phyloP scores from a whole-genome alignment of 768 basidiomycete genomes.

The Rhodotorula kratochvilovae region DNA sequence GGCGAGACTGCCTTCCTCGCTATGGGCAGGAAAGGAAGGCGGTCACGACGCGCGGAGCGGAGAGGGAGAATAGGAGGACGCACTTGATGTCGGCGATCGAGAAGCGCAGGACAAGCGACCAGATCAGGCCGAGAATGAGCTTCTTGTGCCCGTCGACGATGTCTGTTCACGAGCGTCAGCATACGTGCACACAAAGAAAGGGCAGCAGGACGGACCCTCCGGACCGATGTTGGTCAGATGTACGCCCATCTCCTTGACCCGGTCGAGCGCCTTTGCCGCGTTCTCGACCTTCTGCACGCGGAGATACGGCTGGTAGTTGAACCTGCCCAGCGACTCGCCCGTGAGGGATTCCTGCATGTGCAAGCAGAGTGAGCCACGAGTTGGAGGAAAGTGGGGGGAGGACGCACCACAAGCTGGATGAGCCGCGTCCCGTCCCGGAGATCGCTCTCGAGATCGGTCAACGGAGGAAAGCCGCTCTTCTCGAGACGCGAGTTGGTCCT shows the following conservation, averaged over 20 bases:
- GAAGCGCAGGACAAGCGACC: conserved; percentile 94
- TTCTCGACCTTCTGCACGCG: conserved; percentile 97
- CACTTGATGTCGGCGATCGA: conserved; percentile 98
- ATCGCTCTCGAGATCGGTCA: conserved; percentile 83
- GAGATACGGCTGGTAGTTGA: conserved; percentile 83
- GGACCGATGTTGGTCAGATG: conserved; percentile 97
- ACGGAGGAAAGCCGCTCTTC: conserved; percentile 71
- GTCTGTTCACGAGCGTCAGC: conserved; percentile 54
- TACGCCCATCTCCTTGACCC: conserved; percentile 69
- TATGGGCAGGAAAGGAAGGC: conserved; percentile 46
- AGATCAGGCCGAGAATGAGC: conserved; percentile 93
- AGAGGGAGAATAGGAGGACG: conserved; percentile 43
- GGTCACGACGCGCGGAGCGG: background rate
- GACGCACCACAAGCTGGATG: conserved; percentile 81
- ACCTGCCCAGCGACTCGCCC: conserved; percentile 89
- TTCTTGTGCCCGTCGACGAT: conserved; percentile 99
- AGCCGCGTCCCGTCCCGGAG: conserved; percentile 91
- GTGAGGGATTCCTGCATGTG: conserved; percentile 88
- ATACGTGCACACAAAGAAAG: background rate
- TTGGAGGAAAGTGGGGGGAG: background rate
- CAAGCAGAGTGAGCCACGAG: background rate
- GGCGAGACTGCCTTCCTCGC: conserved; percentile 96
- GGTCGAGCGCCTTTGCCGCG: conserved; percentile 91
- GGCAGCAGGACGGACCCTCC: conserved; percentile 59
- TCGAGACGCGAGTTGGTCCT: conserved; percentile 95